Evolutionary conservation across 2,329 filamentous ascomycete genomes (phyloP), one percentile per base, ranked within the genome.

Genomic region (Arthrobotrys musiformis): DNA sequence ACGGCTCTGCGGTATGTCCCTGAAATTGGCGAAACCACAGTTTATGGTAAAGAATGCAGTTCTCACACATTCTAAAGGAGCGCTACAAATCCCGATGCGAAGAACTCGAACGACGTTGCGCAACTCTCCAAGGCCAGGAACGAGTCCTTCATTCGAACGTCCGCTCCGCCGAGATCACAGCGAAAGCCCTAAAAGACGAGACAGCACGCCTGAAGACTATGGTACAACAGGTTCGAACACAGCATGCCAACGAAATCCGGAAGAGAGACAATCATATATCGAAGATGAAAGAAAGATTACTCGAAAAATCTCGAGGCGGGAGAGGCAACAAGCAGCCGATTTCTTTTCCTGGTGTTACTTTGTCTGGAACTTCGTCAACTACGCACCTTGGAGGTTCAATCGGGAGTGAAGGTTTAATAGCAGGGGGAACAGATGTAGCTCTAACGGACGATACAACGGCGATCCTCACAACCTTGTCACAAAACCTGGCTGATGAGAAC

Each of bases 221-320:
- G 1, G 89, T 97, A 1, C 88, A 91, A 30, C 94, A 98, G 83
- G 91, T 95, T 1, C 90, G 94, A 77, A 89, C 91, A 5, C 90
- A 94, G 79, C 98, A 94, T 83, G 91, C 93, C 60, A 97, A 93
- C 79, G 95, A 99, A 82, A 89, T 97, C 52, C 90, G 94, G 77
- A 94, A 96, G 82, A 90, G 94, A 46, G 95, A 99, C 82, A 87
- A 93, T 50, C 92, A 97, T 83, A 91, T 98, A 79, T 92, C 97
- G 79, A 90, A 90, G 44, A 86, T 99, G 79, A 98, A 97, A 86
- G 91, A 91, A 80, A 93, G 97, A 82, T 87, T 98, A 78, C 87
- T 89, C 2, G 92, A 95, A 66, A 88, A 88, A 81, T 89, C 87
- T 54, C 88, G 89, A 79, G 87, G 81, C 82, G 80, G 69, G 2